Conservation (phyloP, 805 yeast species). For the Alloascoidea africana region DNA sequence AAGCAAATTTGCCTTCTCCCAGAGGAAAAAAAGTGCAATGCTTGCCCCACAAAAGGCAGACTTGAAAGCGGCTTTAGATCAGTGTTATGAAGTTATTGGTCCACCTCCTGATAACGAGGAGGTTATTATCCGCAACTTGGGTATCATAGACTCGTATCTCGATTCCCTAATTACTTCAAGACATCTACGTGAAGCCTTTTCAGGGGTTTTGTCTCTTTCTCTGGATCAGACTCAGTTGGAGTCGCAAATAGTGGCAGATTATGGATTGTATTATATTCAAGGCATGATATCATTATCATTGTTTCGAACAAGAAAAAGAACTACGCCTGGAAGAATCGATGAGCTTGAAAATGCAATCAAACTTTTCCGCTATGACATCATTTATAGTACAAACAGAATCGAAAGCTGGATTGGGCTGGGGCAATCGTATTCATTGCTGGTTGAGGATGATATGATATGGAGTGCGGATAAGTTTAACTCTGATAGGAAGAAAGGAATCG, state of each 20-base stretch:
- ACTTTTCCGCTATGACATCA: conserved; percentile 49
- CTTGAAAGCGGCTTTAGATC: conserved; percentile 57
- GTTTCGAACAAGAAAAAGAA: conserved; percentile 55
- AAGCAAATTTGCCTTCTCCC: conserved; percentile 33
- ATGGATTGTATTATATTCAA: conserved; percentile 56
- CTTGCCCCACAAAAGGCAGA: conserved; percentile 26
- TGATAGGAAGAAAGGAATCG: conserved; percentile 47
- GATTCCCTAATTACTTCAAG: conserved; percentile 28
- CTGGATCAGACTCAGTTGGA: conserved; percentile 17
- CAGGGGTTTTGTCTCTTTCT: conserved; percentile 27
- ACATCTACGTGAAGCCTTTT: conserved; percentile 31
- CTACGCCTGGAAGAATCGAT: conserved; percentile 68
- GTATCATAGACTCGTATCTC: conserved; percentile 29
- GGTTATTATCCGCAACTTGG: conserved; percentile 29
- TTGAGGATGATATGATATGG: conserved; percentile 88
- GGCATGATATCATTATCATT: conserved; percentile 56
- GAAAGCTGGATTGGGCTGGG: conserved; percentile 86
- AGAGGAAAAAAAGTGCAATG: conserved; percentile 27
- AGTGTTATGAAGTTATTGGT: conserved; percentile 55
- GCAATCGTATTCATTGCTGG: conserved; percentile 60
- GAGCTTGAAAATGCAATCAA: conserved; percentile 65
- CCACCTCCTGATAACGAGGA: conserved; percentile 37
- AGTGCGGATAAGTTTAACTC: conserved; percentile 68
- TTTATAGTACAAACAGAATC: conserved; percentile 47
- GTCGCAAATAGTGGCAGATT: conserved; percentile 21